phyloP scores from a whole-genome alignment of 306 rosid species.

The Casuarina glauca region DNA sequence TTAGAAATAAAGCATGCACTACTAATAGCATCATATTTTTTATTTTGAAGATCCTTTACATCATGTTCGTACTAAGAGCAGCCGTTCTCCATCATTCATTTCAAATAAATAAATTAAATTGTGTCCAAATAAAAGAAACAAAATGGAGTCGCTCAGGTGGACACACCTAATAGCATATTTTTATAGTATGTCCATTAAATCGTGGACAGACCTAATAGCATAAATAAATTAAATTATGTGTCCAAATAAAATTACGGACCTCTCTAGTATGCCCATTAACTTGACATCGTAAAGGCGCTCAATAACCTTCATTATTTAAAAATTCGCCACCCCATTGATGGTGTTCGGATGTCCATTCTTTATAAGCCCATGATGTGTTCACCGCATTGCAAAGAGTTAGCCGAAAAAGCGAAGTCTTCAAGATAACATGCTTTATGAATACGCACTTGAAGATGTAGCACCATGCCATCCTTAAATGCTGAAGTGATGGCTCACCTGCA shows the following conservation, averaged over 20 bases:
- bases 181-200: too few relatives aligned
- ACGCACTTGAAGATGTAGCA: constrained; percentile 26
- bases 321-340: not conserved
- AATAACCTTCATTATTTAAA: not conserved
- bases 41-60: too few relatives aligned
- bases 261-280: not conserved
- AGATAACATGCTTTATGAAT: not conserved
- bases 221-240: too few relatives aligned
- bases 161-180: too few relatives aligned
- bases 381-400: constrained; percentile 1
- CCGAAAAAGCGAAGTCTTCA: constrained; percentile 21
- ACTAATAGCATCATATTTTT: too few relatives aligned
- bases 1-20: too few relatives aligned
- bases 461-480: constrained; percentile 25
- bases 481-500: constrained; percentile 11
- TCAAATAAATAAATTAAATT: too few relatives aligned
- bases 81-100: too few relatives aligned
- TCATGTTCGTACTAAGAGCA: too few relatives aligned
- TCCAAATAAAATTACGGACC: not conserved
- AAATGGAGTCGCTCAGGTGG: too few relatives aligned
- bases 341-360: not conserved
- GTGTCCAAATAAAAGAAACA: too few relatives aligned
- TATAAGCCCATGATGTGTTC: not conserved
- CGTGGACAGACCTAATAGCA: too few relatives aligned
- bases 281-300: not conserved